Conservation (phyloP, 2,329 filamentous ascomycete genomes). For the Plectosphaerella cucumerina region DNA sequence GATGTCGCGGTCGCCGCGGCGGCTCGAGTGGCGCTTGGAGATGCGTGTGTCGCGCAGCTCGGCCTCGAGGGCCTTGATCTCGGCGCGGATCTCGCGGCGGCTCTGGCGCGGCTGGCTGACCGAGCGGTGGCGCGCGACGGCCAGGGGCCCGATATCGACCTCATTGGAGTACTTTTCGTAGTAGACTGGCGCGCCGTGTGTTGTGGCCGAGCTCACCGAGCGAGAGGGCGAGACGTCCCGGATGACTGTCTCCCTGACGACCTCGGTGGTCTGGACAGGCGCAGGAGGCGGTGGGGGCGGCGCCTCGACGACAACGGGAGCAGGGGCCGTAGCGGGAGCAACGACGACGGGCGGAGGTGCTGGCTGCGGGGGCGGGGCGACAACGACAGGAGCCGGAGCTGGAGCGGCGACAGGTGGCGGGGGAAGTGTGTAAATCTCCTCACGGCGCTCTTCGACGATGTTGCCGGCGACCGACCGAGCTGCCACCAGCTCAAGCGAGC, state of each 20-base stretch:
- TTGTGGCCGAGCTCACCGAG: conserved; percentile 22
- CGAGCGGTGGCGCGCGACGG: conserved; percentile 35
- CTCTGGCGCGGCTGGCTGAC: conserved; percentile 32
- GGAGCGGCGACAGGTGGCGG: conserved; percentile 1
- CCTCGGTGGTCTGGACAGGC: conserved; percentile 30
- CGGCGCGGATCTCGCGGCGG: conserved; percentile 61
- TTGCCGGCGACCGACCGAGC: conserved; percentile 43
- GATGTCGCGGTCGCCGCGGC: conserved; percentile 43
- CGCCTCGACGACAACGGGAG: conserved; percentile 27
- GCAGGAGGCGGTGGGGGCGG: conserved; percentile 22
- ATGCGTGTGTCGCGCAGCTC: conserved; percentile 37
- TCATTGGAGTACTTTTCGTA: conserved; percentile 30
- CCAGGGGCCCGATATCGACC: conserved; percentile 33
- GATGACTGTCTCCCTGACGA: conserved; percentile 41
- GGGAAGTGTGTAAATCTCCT: conserved; percentile 34
- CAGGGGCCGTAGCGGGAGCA: conserved; percentile 19
- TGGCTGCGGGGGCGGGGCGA: conserved; percentile 19
- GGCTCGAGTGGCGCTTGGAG: conserved; percentile 27
- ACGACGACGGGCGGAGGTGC: conserved; percentile 19
- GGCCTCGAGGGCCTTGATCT: conserved; percentile 68
- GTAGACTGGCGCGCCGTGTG: conserved; percentile 30
- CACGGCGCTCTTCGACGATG: conserved; percentile 43
- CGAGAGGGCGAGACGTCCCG: conserved; percentile 47
- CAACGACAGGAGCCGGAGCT: conserved; percentile 1
- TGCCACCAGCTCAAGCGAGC: conserved; percentile 39